Base-by-base conservation (phyloP, 169 alveolate genomes). In the Amoebophrya sp. region DNA sequence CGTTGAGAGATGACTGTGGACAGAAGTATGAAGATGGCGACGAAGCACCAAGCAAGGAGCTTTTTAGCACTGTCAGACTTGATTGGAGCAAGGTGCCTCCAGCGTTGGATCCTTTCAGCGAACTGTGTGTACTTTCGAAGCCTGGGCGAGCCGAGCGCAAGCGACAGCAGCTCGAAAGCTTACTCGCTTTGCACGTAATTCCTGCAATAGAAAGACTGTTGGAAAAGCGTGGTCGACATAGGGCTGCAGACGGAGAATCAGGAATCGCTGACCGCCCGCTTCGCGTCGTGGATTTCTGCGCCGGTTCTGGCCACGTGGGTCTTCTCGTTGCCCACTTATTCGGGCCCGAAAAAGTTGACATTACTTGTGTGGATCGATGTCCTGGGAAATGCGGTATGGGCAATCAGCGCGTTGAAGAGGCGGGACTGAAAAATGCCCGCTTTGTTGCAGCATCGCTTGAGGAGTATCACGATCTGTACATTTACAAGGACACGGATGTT, bases 341-440 rank as follows among this genome's bases (percentile, higher is more conserved):
- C 83, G 83, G 83, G 33, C 83, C 83, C 38, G 83, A 65, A 6
- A 6, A 12, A 18, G 83, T 65, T 26, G 33, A 65, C 3, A 36
- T 65, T 6, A 26, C 33, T 36, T 65, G 83, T 26, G 83, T 65
- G 83, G 83, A 65, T 36, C 83, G 83, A 0, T 65, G 83, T 26
- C 83, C 83, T 1, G 83, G 83, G 36, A 65, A 65, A 36, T 65
- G 83, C 83, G 83, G n/a, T 26, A 65, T 65, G 83, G 83, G 83
- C 33, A 65, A 65, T 18, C 3, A 65, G 33, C 83, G 83, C 10
- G 83, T 18, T 6, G 2, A 26, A 26, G 83, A 6, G 10, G 83
- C 83, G 2, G 83, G 83, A 0, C 33, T 65, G 33, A 6, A 1
- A 10, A 65, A 65, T 36, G 83, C 83, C 38, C 2, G 26, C 18